Evolutionary conservation across 2,329 filamentous ascomycete species (phyloP), one percentile per base, ranked within the genome.

Genomic region (Ceratocystis papillata): DNA sequence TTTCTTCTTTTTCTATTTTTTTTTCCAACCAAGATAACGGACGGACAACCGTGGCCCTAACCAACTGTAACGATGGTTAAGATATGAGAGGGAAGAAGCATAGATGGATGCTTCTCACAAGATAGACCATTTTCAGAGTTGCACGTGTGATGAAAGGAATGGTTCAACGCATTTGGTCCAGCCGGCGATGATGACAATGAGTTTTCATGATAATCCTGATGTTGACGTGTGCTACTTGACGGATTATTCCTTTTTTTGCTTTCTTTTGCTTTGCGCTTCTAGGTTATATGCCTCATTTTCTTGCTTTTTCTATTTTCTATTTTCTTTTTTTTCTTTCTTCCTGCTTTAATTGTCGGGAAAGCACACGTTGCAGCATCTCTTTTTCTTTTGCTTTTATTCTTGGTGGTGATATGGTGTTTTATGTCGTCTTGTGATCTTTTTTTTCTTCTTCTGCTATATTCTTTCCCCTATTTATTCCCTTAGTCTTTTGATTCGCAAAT

Each of bases 111-210:
- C 37, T 41, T 41, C 37, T 41, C 8, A 41, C 37, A 41, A 41
- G 37, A 41, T 41, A 41, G 1, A 85, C 94, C 70, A 89, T 89
- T n/a, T 95, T 95, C 75, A 88, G 90, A 75, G 87, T 93, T 73
- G 90, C 88, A 5, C 81, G 88, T 68, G 88, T 91, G 75, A 88
- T 87, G 63, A 94, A 93, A 78, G 89, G 89, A 73, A 77, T 90
- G 68, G 75, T 75, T 28, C 76, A 79, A 69, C 73, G 73, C n/a
- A 73, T 80, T 10, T 41, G 37, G 77, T 76, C 65, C 73, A 73
- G 70, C 70, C 65, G 73, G 72, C 30, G 53, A 37, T 28, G 65
- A 55, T 37, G 74, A 71, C 63, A 77, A 81, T 68, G 80, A 81
- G 68, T 81, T 80, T 74, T 78, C 79, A 65, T 79, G 72, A 76